phyloP scores from a whole-genome alignment of 805 yeast genomes.

The Helenozyma rhizophorensis region DNA sequence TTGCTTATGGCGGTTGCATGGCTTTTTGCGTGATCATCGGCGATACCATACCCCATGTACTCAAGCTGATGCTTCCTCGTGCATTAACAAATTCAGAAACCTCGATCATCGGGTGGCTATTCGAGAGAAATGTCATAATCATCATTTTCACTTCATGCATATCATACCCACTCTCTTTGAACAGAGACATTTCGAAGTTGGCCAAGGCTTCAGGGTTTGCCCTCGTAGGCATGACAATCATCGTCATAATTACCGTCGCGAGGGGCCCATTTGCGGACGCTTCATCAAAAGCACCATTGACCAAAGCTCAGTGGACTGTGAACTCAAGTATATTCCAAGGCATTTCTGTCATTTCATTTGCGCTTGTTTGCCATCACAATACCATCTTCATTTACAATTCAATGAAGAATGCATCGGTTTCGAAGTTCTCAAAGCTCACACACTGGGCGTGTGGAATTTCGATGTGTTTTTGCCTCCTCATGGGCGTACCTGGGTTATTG shows the following conservation, averaged over 20 bases:
- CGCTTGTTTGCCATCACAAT: slow-evolving; percentile 93
- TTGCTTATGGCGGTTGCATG: slow-evolving; percentile 92
- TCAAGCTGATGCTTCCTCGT: slow-evolving; percentile 58
- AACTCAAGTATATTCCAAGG: slow-evolving; percentile 75
- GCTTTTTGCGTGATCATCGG: slow-evolving; percentile 95
- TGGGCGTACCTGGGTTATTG: slow-evolving; percentile 76
- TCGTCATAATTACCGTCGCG: slow-evolving; percentile 66
- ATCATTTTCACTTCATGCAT: slow-evolving; percentile 63
- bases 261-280: slow-evolving; percentile 63
- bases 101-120: slow-evolving; percentile 44
- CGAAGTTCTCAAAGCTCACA: slow-evolving; percentile 69
- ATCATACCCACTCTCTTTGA: slow-evolving; percentile 79
- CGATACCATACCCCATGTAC: slow-evolving; percentile 89
- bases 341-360: slow-evolving; percentile 90
- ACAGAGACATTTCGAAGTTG: slow-evolving; percentile 73
- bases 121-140: slow-evolving; percentile 69
- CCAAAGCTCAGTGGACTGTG: slow-evolving; percentile 43
- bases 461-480: slow-evolving; percentile 67
- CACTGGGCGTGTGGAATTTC: slow-evolving; percentile 82
- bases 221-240: slow-evolving; percentile 74
- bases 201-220: slow-evolving; percentile 90
- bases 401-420: slow-evolving; percentile 67
- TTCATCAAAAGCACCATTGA: slow-evolving; percentile 45
- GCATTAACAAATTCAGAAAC: slow-evolving; percentile 26
- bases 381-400: slow-evolving; percentile 88